Evolutionary conservation across 2,329 filamentous ascomycete genomes (phyloP).

Genomic region (Myriosclerotinia scirpicola): DNA sequence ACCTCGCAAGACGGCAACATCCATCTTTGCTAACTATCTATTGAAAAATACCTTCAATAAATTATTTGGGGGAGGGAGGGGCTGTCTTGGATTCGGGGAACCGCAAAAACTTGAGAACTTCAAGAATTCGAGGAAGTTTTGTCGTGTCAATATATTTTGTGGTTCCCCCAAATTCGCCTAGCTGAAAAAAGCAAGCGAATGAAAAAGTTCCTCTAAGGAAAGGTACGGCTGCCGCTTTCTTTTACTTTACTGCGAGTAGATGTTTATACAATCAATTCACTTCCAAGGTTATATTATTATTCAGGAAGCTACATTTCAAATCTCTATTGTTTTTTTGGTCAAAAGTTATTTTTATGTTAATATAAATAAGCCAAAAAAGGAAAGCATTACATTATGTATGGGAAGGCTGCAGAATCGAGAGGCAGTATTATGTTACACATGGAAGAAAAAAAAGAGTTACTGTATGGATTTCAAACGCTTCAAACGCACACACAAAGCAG

Average conservation of each 20-base stretch:
- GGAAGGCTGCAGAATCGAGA: constrained; percentile 15
- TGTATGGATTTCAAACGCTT: no score
- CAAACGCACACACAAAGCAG: not conserved
- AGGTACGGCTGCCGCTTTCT: not conserved
- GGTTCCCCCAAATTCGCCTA: constrained; percentile 21
- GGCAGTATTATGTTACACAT: constrained; percentile 19
- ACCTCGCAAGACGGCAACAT: constrained; percentile 71
- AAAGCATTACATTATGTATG: not conserved
- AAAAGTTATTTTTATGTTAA: not conserved
- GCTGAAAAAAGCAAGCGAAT: constrained; percentile 25
- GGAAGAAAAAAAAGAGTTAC: not conserved
- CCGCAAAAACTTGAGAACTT: constrained; percentile 21
- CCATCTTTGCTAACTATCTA: constrained; percentile 52
- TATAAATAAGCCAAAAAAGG: not conserved
- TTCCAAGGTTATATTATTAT: no score
- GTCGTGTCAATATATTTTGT: constrained; percentile 25
- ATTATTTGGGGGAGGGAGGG: not conserved
- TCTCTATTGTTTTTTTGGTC: not conserved
- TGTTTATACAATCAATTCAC: no score
- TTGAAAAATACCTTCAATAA: constrained; percentile 21
- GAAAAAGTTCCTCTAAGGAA: constrained; percentile 11
- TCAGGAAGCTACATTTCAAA: no score
- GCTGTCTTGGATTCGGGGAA: constrained; percentile 12
- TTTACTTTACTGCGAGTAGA: no score
- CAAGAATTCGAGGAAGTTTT: constrained; percentile 22